These are phyloP conservation scores for Dichotomopilus funicola DNA, from an alignment of 2,329 filamentous ascomycete genomes.

Conservation along the genomic window DNA sequence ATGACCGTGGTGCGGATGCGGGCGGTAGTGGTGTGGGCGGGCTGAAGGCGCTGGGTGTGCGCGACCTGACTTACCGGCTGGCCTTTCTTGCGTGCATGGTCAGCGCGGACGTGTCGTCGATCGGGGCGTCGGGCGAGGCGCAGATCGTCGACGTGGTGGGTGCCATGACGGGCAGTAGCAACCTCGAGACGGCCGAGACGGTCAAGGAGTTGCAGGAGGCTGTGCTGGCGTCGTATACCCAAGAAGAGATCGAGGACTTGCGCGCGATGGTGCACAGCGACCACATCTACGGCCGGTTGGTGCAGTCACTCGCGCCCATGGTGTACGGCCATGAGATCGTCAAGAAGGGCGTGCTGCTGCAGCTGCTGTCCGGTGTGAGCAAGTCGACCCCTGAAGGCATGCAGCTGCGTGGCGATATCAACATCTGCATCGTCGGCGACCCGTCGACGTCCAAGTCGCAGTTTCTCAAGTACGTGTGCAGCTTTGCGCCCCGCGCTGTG, in stretches of 20 bases:
- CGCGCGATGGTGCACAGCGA: conserved; percentile 90
- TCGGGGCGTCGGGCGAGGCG: conserved; percentile 66
- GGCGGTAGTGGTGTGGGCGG: conserved; percentile 82
- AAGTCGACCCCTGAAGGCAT: conserved; percentile 92
- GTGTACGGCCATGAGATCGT: conserved; percentile 97
- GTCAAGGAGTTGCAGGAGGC: conserved; percentile 85
- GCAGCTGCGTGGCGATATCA: conserved; percentile 93
- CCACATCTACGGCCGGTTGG: conserved; percentile 87
- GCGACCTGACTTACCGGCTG: conserved; percentile 89
- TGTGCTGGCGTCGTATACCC: conserved; percentile 78
- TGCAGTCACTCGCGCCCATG: conserved; percentile 92
- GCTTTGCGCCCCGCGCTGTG: conserved; percentile 89
- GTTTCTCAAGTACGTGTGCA: conserved; percentile 96
- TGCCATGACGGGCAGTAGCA: conserved; percentile 67
- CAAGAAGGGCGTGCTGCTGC: conserved; percentile 91
- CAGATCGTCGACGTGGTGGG: conserved; percentile 80
- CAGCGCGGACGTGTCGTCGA: conserved; percentile 75
- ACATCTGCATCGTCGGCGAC: conserved; percentile 96
- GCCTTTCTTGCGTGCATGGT: conserved; percentile 98
- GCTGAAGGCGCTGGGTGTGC: conserved; percentile 85
- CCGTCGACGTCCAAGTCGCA: conserved; percentile 97
- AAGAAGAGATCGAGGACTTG: conserved; percentile 83
- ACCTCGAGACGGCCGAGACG: conserved; percentile 59
- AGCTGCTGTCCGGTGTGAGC: conserved; percentile 91
- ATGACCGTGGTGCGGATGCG: conserved; percentile 74